These are phyloP conservation scores for Aspergillus wentii DNA, from an alignment of 495 filamentous ascomycete genomes.

Conservation along the genomic window DNA sequence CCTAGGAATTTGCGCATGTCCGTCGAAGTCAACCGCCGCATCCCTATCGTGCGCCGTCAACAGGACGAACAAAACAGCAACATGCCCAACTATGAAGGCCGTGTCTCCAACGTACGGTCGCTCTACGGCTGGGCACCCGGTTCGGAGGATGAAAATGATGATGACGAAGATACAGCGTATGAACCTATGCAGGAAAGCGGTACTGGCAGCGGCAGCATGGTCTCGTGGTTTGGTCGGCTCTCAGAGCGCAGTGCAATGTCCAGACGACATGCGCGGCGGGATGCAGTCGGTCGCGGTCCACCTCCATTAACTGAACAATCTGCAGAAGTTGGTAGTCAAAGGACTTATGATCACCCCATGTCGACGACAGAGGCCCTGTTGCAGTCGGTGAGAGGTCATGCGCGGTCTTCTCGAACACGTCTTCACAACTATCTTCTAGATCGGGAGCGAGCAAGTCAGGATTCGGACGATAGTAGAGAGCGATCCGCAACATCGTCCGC, in stretches of 20 bases:
- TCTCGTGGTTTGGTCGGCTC: slow-evolving; percentile 23
- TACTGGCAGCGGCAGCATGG: slow-evolving; percentile 12
- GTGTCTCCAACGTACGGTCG: slow-evolving; percentile 41
- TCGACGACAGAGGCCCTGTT: slow-evolving; percentile 40
- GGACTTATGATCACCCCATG: slow-evolving; percentile 14
- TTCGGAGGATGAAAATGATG: slow-evolving; percentile 48
- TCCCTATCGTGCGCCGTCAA: slow-evolving; percentile 35
- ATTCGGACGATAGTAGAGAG: slow-evolving; percentile 28
- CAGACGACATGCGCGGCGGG: slow-evolving; percentile 24
- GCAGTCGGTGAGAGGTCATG: slow-evolving; percentile 46
- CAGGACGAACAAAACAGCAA: slow-evolving; percentile 17
- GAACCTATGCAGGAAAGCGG: slow-evolving; percentile 23
- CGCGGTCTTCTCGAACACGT: slow-evolving; percentile 37
- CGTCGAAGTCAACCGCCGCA: slow-evolving; percentile 38
- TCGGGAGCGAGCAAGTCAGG: slow-evolving; percentile 29
- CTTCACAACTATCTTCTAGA: slow-evolving; percentile 45
- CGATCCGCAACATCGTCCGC: slow-evolving; percentile 15
- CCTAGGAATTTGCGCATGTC: slow-evolving; percentile 24
- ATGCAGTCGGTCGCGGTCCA: slow-evolving; percentile 10
- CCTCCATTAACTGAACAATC: slow-evolving; percentile 10
- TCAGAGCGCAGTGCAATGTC: slow-evolving; percentile 23
- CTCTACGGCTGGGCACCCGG: slow-evolving; percentile 59
- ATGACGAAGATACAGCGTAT: slow-evolving; percentile 25
- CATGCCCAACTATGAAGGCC: slow-evolving; percentile 45
- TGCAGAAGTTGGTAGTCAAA: slow-evolving; percentile 16